Evolutionary conservation across 169 alveolate species (phyloP), one percentile per base, ranked within the genome.

Genomic region (Pseudocohnilembus persalinus): DNA sequence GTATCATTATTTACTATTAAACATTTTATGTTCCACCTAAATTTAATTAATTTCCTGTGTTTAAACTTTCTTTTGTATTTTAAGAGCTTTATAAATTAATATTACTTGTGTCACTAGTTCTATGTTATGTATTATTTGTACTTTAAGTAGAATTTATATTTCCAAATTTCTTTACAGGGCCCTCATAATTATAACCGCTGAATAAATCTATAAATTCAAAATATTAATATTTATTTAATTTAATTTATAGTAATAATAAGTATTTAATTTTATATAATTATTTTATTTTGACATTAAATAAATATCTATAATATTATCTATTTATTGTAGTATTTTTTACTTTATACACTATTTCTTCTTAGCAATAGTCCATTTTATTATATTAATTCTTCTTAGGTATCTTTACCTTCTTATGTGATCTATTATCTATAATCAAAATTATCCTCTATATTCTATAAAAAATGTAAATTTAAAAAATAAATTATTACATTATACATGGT

Each of bases 381-480:
- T 11, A 73, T 73, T 6, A 30, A 6, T 73, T 73, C 32, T 73
- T 29, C 77, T 73, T 73, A 29, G 4, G 32, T 30, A 16, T 73
- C 77, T 29, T 25, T 73, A 29, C 25, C 32, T 11, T 30, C 77
- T 73, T 6, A 73, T 11, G 29, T 29, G 4, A 28, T 73, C 15
- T 28, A 29, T 29, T 29, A 30, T 24, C 32, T 6, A 73, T 49
- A 49, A 49, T 49, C 68, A 49, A 49, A 49, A 49, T 49, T 30
- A 16, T 73, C 32, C 15, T 73, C 77, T 11, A 73, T 28, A 30
- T 73, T 30, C 30, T 73, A 6, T 29, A 11, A 11, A 6, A 6
- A 73, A 6, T 73, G 15, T 30, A 30, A 29, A 34, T 88, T 88
- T 32, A 87, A 83, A 83, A 64, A 78, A 28, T 64, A n/a, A n/a